Base-by-base conservation (phyloP, 169 alveolate genomes). In the Plasmodium malariae region DNA sequence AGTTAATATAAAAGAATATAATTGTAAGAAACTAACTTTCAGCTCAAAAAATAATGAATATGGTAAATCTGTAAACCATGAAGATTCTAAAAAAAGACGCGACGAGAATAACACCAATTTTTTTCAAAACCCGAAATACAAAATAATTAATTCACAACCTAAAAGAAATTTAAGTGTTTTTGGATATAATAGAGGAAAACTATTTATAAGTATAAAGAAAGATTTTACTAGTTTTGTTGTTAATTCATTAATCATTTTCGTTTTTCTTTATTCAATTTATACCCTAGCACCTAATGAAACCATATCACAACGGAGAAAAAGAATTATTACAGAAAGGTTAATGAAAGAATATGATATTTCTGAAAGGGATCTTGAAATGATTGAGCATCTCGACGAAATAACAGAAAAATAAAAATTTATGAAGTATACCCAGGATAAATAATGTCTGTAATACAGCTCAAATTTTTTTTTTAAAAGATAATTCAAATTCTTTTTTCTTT, bases 221-320 rank as follows among this genome's bases (percentile, higher is more conserved):
- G 90, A 80, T 69, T 80, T 80, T 67, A 80, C 78, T n/a, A 80
- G 90, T 45, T 80, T 80, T 80, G 72, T 65, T 37, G 90, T 80
- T 26, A 80, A 80, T 40, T 65, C 90, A 30, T 80, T 80, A 80
- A 80, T 80, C 40, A 80, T 80, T 26, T 80, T 54, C 26, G 90
- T 80, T 69, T 80, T 80, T 34, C 80, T 80, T 14, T 80, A 80
- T 40, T 80, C 90, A 49, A 43, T 80, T 63, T 80, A 57, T 57
- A 80, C 90, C 30, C 21, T 80, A 43, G 90, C 90, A 54, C 90
- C 90, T 37, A 80, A 80, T n/a, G 90, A 80, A 80, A 80, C 90
- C 7, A 59, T 80, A 28, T 80, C 90, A 26, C 90, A 80, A 67
- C 63, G 90, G 54, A 63, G 90, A 65, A 80, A 63, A 37, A 65